A percentile compares a stretch with the other conserved stretches of the same genome.
Evolutionary conservation across 192 early-diverging fungal species (phyloP).

Genomic region (Mycoemilia scoparia): DNA sequence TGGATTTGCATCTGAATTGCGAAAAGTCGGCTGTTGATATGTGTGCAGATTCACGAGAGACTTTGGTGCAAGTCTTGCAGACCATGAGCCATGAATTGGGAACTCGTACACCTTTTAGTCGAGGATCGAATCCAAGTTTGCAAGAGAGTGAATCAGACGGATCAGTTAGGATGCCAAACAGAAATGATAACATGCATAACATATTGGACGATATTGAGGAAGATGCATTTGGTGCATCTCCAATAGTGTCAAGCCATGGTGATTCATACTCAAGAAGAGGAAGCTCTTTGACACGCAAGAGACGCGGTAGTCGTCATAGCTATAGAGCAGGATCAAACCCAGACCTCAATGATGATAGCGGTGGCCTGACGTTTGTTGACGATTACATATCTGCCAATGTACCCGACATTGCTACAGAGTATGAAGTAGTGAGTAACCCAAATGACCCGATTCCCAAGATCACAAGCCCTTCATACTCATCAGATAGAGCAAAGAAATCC

Average conservation of each 20-base stretch:
- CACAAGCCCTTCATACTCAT: too few relatives aligned
- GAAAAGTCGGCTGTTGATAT: conserved; percentile 20
- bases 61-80: conserved; percentile 12
- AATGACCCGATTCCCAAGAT: too few relatives aligned
- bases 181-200: conserved; percentile 9
- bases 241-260: conserved; percentile 4
- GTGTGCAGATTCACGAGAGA: conserved; percentile 19
- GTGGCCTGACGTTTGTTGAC: conserved; percentile 12
- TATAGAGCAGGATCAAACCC: too few relatives aligned
- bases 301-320: conserved; percentile 19
- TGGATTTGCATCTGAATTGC: conserved; percentile 21
- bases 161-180: too few relatives aligned
- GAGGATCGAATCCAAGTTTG: too few relatives aligned
- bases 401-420: conserved; percentile 17
- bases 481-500: too few relatives aligned
- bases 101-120: too few relatives aligned
- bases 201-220: conserved; percentile 28
- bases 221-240: conserved; percentile 13
- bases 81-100: conserved; percentile 10
- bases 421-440: too few relatives aligned
- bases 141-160: too few relatives aligned
- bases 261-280: conserved; percentile 5
- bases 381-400: conserved; percentile 23
- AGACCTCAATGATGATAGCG: conserved; percentile 26
- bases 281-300: conserved; percentile 19